phyloP scores from a whole-genome alignment of 768 basidiomycete species.

The Pleurotus tuoliensis region DNA sequence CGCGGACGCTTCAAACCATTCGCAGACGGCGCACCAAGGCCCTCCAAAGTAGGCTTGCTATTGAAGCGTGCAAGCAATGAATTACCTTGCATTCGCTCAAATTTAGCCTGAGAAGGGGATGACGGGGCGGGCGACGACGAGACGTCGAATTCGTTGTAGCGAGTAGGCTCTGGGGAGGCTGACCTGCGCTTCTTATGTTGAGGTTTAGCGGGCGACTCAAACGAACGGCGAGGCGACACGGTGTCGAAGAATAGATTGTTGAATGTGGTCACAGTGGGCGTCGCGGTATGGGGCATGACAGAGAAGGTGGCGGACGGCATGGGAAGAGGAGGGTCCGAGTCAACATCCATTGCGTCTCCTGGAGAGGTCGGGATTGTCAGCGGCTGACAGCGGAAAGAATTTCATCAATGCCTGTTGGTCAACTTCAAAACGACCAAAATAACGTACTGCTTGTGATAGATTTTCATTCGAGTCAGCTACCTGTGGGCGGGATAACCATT shows the following conservation, averaged over 20 bases:
- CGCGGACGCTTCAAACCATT: constrained; percentile 56
- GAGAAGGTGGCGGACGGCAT: constrained; percentile 3
- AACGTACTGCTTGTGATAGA: not conserved
- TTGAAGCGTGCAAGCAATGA: constrained; percentile 41
- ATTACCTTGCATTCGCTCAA: constrained; percentile 46
- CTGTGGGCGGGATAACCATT: constrained; percentile 46
- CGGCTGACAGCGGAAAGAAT: constrained; percentile 24
- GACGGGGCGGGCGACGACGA: constrained; percentile 50
- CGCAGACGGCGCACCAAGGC: constrained; percentile 52
- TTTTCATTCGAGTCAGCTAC: not conserved
- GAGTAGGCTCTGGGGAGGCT: constrained; percentile 47
- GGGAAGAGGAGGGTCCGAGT: constrained; percentile 22
- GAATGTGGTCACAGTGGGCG: constrained; percentile 50
- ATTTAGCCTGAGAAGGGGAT: constrained; percentile 47
- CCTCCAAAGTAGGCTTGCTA: constrained; percentile 46
- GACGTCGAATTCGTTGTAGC: constrained; percentile 30
- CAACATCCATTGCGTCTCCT: constrained; percentile 80
- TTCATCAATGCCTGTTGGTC: constrained; percentile 8
- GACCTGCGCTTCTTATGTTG: constrained; percentile 56
- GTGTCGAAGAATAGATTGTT: constrained; percentile 58
- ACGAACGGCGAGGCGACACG: constrained; percentile 45
- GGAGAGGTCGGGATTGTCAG: constrained; percentile 35
- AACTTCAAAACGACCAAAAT: not conserved
- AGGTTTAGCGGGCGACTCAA: constrained; percentile 39
- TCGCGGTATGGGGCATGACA: constrained; percentile 31